Base-by-base conservation (phyloP, 192 early-diverging fungal genomes). In the Backusella mclennaniae region DNA sequence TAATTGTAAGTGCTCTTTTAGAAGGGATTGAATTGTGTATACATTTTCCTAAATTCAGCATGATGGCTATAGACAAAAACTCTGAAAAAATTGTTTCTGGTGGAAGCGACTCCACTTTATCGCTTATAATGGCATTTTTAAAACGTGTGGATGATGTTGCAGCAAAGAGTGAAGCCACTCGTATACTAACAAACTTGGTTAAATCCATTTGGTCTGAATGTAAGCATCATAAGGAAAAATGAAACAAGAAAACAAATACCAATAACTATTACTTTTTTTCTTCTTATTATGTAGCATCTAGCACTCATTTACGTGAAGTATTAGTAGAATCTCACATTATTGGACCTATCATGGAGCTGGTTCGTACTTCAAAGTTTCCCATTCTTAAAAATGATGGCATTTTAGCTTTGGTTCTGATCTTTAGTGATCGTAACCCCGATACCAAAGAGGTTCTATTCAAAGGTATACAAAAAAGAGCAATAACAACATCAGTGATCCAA, bases 371-470 rank as follows among this genome's bases (percentile, higher is more conserved):
- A 12, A 87, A 87, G 67, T 90, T 84, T 75, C 71, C 83, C 19
- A 79, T 90, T 12, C 77, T 90, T 3, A 87, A 90, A 69, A 90
- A 87, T 72, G 89, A 90, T 41, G 89, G 87, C 14, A 73, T 88
- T 53, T 84, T 90, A 44, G 85, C 85, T 15, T 77, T 90, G 52
- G 88, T 87, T 0, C 67, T 90, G 42, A 73, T 90, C 35, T 76
- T 85, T 38, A 82, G 84, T 23, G 82, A 81, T 23, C 71, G 82
- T 23, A 74, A 72, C 14, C 39, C 73, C 9, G 68, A 59, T 17
- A 36, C 63, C 3, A 76, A 73, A 33, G 26, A 42, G 33, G n/a
- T 73, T 63, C 23, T 78, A 59, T 29, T 44, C n/a, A 73, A 77
- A 77, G 82, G 83, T 83, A 46, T 33, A 52, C 21, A 70, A 11